phyloP scores from a whole-genome alignment of 495 filamentous ascomycete species.

The Jackrogersella minutella region DNA sequence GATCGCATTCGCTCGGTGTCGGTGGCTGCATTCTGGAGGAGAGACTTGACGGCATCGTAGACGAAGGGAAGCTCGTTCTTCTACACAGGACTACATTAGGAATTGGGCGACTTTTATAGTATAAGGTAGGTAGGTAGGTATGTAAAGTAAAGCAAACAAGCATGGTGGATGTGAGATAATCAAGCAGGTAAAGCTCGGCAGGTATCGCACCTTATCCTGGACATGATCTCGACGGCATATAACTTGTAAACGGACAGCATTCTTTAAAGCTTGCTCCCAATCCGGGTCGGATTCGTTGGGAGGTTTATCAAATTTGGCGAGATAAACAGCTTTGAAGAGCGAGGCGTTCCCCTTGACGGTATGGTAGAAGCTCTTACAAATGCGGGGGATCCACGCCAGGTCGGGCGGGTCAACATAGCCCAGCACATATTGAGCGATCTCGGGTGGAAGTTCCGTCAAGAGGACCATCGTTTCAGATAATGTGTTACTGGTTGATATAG shows the following conservation, averaged over 20 bases:
- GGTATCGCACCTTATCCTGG: constrained; percentile 49
- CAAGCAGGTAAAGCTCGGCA: constrained; percentile 43
- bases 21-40: constrained; percentile 48
- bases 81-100: constrained; percentile 27
- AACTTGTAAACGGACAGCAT: constrained; percentile 55
- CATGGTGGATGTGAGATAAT: background rate
- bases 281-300: constrained; percentile 43
- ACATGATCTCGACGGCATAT: constrained; percentile 46
- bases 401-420: constrained; percentile 61
- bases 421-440: constrained; percentile 66
- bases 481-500: background rate
- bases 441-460: constrained; percentile 59
- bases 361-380: constrained; percentile 57
- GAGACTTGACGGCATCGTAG: constrained; percentile 43
- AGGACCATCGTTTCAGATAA: constrained; percentile 38
- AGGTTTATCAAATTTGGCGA: constrained; percentile 52
- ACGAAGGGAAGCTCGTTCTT: constrained; percentile 51
- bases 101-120: background rate
- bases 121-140: background rate
- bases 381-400: constrained; percentile 53
- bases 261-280: constrained; percentile 61
- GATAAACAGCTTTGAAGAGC: constrained; percentile 63
- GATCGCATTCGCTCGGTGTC: constrained; percentile 31
- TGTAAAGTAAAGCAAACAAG: too few species aligned
- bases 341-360: constrained; percentile 59